These are phyloP conservation scores for Pichia sp. DNA, from an alignment of 1,139 yeast species.

Conservation along the genomic window DNA sequence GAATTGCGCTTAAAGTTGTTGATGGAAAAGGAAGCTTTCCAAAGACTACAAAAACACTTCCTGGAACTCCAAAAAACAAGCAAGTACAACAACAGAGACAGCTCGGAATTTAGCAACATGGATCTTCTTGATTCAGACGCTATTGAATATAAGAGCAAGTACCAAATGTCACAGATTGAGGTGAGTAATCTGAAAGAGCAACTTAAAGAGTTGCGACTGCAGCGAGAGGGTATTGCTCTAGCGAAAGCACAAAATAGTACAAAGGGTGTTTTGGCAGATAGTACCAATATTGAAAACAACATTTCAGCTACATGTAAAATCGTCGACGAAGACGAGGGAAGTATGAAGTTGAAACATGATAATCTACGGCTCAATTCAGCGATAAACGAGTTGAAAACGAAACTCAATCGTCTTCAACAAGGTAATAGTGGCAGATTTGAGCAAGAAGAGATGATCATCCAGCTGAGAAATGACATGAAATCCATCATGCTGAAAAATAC, in stretches of 20 bases:
- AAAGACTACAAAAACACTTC: slow-evolving; percentile 25
- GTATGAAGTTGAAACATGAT: slow-evolving; percentile 27
- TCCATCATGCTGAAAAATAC: slow-evolving; percentile 42
- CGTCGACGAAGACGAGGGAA: slow-evolving; percentile 11
- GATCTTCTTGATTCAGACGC: slow-evolving; percentile 13
- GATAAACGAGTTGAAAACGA: slow-evolving; percentile 28
- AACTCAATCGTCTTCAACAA: slow-evolving; percentile 23
- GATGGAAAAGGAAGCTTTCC: slow-evolving; percentile 29
- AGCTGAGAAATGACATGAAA: slow-evolving; percentile 44
- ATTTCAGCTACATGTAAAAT: not conserved
- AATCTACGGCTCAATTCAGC: slow-evolving; percentile 28
- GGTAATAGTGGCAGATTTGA: slow-evolving; percentile 22
- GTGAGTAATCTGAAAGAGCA: slow-evolving; percentile 22
- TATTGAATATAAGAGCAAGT: slow-evolving; percentile 24
- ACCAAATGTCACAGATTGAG: slow-evolving; percentile 21
- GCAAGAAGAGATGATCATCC: slow-evolving; percentile 31
- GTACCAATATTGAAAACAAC: slow-evolving; percentile 6
- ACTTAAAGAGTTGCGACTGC: slow-evolving; percentile 9
- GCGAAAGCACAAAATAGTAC: not conserved
- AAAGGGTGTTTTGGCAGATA: not conserved
- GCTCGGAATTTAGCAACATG: slow-evolving; percentile 10
- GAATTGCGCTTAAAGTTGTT: slow-evolving; percentile 21
- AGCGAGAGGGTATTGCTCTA: too few species aligned
- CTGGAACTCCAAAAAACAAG: slow-evolving; percentile 27
- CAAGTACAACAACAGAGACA: slow-evolving; percentile 20